A percentile compares a stretch with the other conserved stretches of the same genome.
These are phyloP conservation scores for Tolypocladium ophioglossoides DNA, from an alignment of 2,329 filamentous ascomycete genomes.

Conservation along the genomic window DNA sequence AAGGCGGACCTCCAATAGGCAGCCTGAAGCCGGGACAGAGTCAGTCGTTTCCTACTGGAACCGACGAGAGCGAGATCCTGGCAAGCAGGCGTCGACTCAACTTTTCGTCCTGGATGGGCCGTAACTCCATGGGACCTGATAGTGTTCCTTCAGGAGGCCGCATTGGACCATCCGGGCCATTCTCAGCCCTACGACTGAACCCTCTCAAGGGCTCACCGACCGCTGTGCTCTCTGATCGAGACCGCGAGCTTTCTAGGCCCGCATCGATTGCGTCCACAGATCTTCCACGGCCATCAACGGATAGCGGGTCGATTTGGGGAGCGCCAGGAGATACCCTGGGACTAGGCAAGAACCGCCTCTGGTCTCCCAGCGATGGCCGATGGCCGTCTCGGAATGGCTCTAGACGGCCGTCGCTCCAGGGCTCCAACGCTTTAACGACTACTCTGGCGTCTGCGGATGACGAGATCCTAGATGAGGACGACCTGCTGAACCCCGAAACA, in stretches of 20 bases:
- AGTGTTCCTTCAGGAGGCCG: slow-evolving; percentile 12
- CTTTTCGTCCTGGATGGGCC: slow-evolving; percentile 48
- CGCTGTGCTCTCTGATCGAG: slow-evolving; percentile 40
- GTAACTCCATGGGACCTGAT: slow-evolving; percentile 39
- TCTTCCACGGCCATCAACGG: slow-evolving; percentile 67
- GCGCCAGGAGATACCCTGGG: slow-evolving; percentile 34
- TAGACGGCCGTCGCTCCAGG: slow-evolving; percentile 70
- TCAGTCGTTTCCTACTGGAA: slow-evolving; percentile 61
- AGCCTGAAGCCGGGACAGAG: slow-evolving; percentile 62
- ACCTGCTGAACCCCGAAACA: slow-evolving; percentile 38
- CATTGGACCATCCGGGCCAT: slow-evolving; percentile 21
- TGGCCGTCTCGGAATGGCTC: slow-evolving; percentile 59
- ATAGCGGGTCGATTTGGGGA: slow-evolving; percentile 67
- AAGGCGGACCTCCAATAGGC: slow-evolving; percentile 51
- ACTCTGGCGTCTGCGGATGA: slow-evolving; percentile 54
- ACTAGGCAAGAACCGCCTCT: slow-evolving; percentile 48
- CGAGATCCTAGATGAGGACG: slow-evolving; percentile 50
- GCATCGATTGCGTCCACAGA: slow-evolving; percentile 59
- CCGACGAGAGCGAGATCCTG: slow-evolving; percentile 43
- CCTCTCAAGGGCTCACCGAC: slow-evolving; percentile 39
- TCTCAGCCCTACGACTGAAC: slow-evolving; percentile 32
- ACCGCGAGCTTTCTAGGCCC: slow-evolving; percentile 52
- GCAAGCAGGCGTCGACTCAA: slow-evolving; percentile 46
- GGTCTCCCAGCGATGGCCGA: slow-evolving; percentile 47
- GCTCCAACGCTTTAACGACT: slow-evolving; percentile 52